These are phyloP conservation scores for Viola pubescens DNA, from an alignment of 441 rosid species.

Conservation along the genomic window DNA sequence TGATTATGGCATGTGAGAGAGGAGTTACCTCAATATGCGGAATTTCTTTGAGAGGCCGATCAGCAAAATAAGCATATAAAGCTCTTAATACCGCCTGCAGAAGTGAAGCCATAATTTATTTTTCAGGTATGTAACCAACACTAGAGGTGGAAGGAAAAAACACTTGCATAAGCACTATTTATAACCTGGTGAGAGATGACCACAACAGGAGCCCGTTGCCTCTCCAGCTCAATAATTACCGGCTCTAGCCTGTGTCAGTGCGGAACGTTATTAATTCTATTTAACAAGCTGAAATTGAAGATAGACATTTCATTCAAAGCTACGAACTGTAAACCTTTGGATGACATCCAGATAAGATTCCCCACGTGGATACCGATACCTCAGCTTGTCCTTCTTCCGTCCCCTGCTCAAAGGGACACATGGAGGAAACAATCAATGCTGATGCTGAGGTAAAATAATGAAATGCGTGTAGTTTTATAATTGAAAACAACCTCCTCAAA, in stretches of 20 bases:
- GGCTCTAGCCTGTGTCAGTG: conserved; percentile 79
- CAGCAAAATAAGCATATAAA: conserved; percentile 92
- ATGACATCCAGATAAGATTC: conserved; percentile 99
- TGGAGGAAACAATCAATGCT: not conserved
- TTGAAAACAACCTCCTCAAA: not conserved
- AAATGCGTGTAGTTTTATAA: not conserved
- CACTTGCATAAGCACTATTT: conserved; percentile 9
- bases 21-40: conserved; percentile 86
- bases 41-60: conserved; percentile 93
- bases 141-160: conserved; percentile 10
- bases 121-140: conserved; percentile 1
- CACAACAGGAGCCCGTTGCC: conserved; percentile 97
- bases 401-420: conserved; percentile 37
- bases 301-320: conserved; percentile 1
- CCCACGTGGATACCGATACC: conserved; percentile 96
- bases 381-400: conserved; percentile 86
- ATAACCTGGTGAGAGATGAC: conserved; percentile 96
- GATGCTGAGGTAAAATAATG: not conserved
- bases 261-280: conserved; percentile 9
- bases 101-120: not conserved
- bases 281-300: conserved; percentile 2
- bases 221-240: conserved; percentile 91
- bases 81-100: conserved; percentile 96
- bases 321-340: conserved; percentile 55
- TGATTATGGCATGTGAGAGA: not conserved